Base-by-base conservation (phyloP, 768 basidiomycete species). In the Tylopilus sp. region DNA sequence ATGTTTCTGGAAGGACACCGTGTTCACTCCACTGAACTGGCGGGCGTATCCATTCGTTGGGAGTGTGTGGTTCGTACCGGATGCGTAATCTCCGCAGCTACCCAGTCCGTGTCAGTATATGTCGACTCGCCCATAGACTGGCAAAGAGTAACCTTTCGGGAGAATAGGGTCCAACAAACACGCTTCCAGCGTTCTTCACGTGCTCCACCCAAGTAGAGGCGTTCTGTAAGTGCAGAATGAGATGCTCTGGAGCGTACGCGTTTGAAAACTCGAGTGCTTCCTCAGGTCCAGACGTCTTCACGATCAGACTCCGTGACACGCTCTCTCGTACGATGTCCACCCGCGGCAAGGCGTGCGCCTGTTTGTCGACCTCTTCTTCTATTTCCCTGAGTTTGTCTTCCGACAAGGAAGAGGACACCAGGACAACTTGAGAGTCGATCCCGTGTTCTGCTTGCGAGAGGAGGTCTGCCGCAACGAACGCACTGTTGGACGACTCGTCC, bases 401-500 rank as follows among this genome's bases (percentile, higher is more conserved):
- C 8, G 86, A 69, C 44, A 98, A 80, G 64, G 80, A 75, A 54
- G 96, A 82, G 13, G 86, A 82, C 52, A 98, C 86, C 49, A 99
- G 81, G 43, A 98, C 94, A 44, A 98, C 97, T 70, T 99, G 97
- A 10, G 97, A 98, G 71, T 99, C 97, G 19, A 93, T 82, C 40
- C 97, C 97, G 68, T 99, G 97, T 70, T 99, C 97, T 8, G 96
- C 97, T 73, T 99, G 97, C 4, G 94, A 97, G 22, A 99, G 80
- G 16, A 99, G 82, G 67, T 99, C 97, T 6, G 97, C 95, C 11
- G 97, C 97, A 40, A 98, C 92, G 57, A 95, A 96, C 3, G 87
- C 84, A 2, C 95, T 86, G 62, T 88, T 84, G 58, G 86, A 85
- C 6, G 91, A 87, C 52, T 85, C 72, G 70, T 99, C 97, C 25